Base-by-base conservation (phyloP, 2,329 filamentous ascomycete genomes). In the Alternaria brassicae region DNA sequence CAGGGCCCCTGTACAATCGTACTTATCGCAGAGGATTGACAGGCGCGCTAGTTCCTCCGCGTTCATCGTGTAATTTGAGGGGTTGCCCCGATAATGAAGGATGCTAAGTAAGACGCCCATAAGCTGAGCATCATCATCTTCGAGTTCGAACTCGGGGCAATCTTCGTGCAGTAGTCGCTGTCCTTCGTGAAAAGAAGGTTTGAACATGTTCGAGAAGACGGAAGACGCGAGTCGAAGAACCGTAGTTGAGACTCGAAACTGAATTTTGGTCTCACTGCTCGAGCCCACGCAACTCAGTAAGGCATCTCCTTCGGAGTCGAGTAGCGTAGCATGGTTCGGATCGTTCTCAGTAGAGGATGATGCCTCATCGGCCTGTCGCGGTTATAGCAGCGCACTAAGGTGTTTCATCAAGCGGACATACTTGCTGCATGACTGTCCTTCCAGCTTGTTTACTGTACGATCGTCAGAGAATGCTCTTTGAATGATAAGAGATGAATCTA, bases 231-330 rank as follows among this genome's bases (percentile, higher is more conserved):
- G 51, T 15, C 45, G 50, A 15, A 61, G 45, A 13, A 58, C 30
- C 19, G 48, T 54, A 47, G 44, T 58, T 13, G 50, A 61, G n/a
- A 61, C 59, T 25, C 39, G 44, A 19, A 61, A 55, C 27, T 51
- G 36, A 15, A 27, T 37, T 4, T 27, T 40, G 27, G 21, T 23
- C 23, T 40, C 48, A 28, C 19, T 37, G 34, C 34, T 15, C 28
- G 23, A 17, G 37, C 37, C 21, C 21, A 21, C 9, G 12, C 30
- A 34, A 4, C 30, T 34, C 30, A 34, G 30, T 34, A 34, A 10
- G 30, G 12, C 30, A 34, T 34, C 30, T 34, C 30, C 30, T 10
- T 15, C 12, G 30, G 30, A 12, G 30, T 34, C 30, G 3, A 34
- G 30, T 34, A 12, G 30, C 9, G 30, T 34, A 13, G 30, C 30